Percentiles rank a stretch among this genome's conserved stretches.
These are phyloP conservation scores for Ajuga reptans DNA, from an alignment of 305 asterid species.

Conservation along the genomic window DNA sequence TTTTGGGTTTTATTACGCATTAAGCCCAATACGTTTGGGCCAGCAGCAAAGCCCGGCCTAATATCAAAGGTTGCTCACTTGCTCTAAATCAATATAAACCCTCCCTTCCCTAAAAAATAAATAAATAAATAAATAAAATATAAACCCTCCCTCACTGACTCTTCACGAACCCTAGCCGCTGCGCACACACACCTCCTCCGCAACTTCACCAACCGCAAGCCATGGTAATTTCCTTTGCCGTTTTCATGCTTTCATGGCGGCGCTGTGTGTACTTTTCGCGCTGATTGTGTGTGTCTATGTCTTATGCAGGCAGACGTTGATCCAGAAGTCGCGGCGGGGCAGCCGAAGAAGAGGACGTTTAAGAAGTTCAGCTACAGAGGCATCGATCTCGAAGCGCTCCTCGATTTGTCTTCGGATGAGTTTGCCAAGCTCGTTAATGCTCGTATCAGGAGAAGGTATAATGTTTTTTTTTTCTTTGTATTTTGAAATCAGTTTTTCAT, in stretches of 20 bases:
- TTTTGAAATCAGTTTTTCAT: background rate
- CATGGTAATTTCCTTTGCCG: too few relatives aligned
- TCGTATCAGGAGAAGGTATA: conserved; percentile 76
- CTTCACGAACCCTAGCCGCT: too few relatives aligned
- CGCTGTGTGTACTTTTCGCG: conserved; percentile 8
- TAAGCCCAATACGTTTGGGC: too few relatives aligned
- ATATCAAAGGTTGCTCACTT: too few relatives aligned
- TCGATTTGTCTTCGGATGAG: conserved; percentile 46
- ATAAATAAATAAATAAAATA: too few relatives aligned
- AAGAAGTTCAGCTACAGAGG: conserved; percentile 91
- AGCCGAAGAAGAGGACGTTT: conserved; percentile 79
- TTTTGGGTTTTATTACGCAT: too few relatives aligned
- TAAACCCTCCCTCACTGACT: too few relatives aligned
- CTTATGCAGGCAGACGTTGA: conserved; percentile 64
- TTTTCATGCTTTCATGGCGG: conserved; percentile 30
- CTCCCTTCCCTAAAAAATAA: too few relatives aligned
- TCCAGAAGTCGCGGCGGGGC: conserved; percentile 45
- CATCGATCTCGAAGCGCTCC: conserved; percentile 81
- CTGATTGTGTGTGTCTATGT: background rate
- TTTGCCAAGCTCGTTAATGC: conserved; percentile 74
- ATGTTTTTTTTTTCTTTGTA: background rate
- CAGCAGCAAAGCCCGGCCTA: too few relatives aligned
- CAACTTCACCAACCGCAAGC: too few relatives aligned
- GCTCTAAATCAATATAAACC: too few relatives aligned
- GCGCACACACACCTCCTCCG: too few relatives aligned